Evolutionary conservation across 345 rosid species (phyloP).

Genomic region (Jatropha curcas): DNA sequence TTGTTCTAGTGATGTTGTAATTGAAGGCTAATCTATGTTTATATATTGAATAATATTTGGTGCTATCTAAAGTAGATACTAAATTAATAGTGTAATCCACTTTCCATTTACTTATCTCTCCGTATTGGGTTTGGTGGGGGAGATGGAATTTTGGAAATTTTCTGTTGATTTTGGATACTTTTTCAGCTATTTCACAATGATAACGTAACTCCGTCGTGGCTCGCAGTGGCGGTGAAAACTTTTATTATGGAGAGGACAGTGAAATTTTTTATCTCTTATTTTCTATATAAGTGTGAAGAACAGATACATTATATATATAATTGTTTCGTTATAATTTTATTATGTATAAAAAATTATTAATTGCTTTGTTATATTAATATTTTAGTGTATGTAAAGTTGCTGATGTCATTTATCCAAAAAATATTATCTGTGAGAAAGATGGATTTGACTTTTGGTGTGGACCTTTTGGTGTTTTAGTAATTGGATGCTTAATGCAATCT

Average conservation of each 20-base stretch:
- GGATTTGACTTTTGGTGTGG: background rate
- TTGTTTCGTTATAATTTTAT: background rate
- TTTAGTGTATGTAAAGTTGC: background rate
- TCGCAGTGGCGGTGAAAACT: no score
- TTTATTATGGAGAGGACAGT: background rate
- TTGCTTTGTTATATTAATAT: background rate
- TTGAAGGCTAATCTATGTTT: background rate
- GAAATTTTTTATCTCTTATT: no score
- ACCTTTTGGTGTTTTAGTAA: background rate
- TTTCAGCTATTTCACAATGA: background rate
- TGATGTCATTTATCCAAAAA: background rate
- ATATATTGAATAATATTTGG: background rate
- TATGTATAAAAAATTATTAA: background rate
- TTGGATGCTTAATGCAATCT: background rate
- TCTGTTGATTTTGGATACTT: constrained; percentile 2
- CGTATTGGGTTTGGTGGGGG: background rate
- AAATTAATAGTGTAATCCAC: background rate
- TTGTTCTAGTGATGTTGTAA: background rate
- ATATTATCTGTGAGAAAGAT: background rate
- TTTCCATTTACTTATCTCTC: no score
- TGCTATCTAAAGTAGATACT: background rate
- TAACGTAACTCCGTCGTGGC: no score
- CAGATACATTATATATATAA: no score
- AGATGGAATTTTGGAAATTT: background rate
- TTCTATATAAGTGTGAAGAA: no score